phyloP scores from a whole-genome alignment of 208 protist species.

The Angomonas ambiguus region DNA sequence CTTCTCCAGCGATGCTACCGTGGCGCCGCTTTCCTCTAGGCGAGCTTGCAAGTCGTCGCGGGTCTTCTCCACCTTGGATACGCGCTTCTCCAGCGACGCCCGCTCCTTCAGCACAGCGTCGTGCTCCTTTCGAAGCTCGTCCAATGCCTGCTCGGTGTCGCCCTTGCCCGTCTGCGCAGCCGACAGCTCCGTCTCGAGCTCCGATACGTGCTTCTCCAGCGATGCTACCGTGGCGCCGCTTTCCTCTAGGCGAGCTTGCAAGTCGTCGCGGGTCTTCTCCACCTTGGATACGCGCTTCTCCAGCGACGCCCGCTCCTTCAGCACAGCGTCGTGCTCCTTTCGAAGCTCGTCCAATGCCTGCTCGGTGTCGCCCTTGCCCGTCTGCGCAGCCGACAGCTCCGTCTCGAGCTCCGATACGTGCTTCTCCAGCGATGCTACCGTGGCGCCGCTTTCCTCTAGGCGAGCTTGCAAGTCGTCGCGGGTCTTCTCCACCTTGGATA shows the following conservation, averaged over 20 bases:
- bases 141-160: not conserved
- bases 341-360: not conserved
- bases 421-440: not conserved
- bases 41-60: not conserved
- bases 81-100: not conserved
- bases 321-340: not conserved
- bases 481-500: slow-evolving; percentile 16
- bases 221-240: not conserved
- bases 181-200: not conserved
- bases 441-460: not conserved
- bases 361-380: not conserved
- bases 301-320: slow-evolving; percentile 9
- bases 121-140: not conserved
- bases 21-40: not conserved
- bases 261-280: not conserved
- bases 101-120: slow-evolving; percentile 5
- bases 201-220: not conserved
- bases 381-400: not conserved
- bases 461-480: slow-evolving; percentile 17
- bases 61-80: not conserved
- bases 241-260: not conserved
- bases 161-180: not conserved
- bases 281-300: slow-evolving; percentile 14
- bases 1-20: not conserved
- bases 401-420: not conserved